Conservation (phyloP, 805 yeast species). For the Ogataea wickerhamii region DNA sequence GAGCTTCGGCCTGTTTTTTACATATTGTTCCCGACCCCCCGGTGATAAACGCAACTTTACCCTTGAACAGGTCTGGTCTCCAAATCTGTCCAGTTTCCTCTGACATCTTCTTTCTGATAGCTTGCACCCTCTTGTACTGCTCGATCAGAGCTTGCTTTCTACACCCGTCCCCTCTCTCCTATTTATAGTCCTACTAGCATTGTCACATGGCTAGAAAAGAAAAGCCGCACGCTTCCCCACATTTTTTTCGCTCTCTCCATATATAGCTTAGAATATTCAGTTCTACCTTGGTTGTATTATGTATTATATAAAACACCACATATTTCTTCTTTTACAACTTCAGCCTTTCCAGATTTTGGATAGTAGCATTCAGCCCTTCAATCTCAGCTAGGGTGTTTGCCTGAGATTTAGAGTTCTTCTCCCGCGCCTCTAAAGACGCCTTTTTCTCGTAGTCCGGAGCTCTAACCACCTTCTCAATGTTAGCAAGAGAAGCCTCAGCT, state of each 20-base stretch:
- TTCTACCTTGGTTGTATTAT: too few species aligned
- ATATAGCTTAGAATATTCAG: too few species aligned
- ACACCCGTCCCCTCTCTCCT: too few species aligned
- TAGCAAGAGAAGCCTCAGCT: constrained; percentile 54
- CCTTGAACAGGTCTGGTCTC: constrained; percentile 68
- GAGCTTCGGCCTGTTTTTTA: constrained; percentile 81
- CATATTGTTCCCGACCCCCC: constrained; percentile 98
- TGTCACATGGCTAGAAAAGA: constrained; percentile 1
- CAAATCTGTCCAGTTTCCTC: too few species aligned
- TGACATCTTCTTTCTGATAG: too few species aligned
- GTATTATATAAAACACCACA: too few species aligned
- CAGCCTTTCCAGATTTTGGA: constrained; percentile 76
- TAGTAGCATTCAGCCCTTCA: constrained; percentile 83
- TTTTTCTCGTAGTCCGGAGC: constrained; percentile 79
- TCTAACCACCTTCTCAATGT: constrained; percentile 64
- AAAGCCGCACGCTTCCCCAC: not conserved
- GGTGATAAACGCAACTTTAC: constrained; percentile 85
- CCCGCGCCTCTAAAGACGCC: constrained; percentile 80
- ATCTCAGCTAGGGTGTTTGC: constrained; percentile 81
- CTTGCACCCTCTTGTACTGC: too few species aligned
- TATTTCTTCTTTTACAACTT: constrained; percentile 41
- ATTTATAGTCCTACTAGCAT: too few species aligned
- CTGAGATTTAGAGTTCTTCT: constrained; percentile 62
- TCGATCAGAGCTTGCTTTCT: too few species aligned
- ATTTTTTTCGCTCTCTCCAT: not conserved